Evolutionary conservation across 2,329 filamentous ascomycete species (phyloP), one percentile per base, ranked within the genome.

Genomic region (Purpureocillium lavendulum): DNA sequence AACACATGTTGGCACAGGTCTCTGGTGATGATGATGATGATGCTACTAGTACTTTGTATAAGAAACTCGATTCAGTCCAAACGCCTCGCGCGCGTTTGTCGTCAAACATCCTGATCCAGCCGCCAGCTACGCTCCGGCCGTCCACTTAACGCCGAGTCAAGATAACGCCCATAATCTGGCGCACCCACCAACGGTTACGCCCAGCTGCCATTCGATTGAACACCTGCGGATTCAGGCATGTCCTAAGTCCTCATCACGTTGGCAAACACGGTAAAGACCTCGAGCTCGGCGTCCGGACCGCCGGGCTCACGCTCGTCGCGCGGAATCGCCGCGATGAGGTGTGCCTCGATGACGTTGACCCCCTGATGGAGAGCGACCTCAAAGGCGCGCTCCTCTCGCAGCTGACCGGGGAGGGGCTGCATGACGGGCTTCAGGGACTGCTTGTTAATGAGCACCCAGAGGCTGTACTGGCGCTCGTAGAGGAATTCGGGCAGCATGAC

Each of bases 341-440:
- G 84, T 7, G 94, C 71, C 50, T 88, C 83, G 37, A 95, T 74
- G 34, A 81, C 74, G 49, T 92, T 94, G 37, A 87, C 72, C 7
- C 87, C 87, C 2, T 75, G 73, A 18, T 76, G 71, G 21, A 95
- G 65, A 38, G 75, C 75, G 7, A 80, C 73, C 50, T 95, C 88
- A 50, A 87, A 95, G 1, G 84, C 65, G n/a, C 82, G 80, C 45
- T 77, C 77, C 43, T 70, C 68, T 35, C 62, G 69, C 49, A 72
- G 67, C 38, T 78, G 77, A 16, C 76, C 71, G 3, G 74, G 70
- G 17, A 73, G 67, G 45, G 75, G 72, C 29, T 61, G 60, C 30
- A 45, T 56, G 34, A 54, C 50, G 33, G 60, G 68, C 33, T 65
- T 67, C n/a, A 83, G 68, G 7, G 82, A 71, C 37, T 77, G 72